Percentiles rank a stretch among this genome's conserved stretches.
These are phyloP conservation scores for Cyberlindnera xylosilytica DNA, from an alignment of 805 yeast genomes.

Conservation along the genomic window DNA sequence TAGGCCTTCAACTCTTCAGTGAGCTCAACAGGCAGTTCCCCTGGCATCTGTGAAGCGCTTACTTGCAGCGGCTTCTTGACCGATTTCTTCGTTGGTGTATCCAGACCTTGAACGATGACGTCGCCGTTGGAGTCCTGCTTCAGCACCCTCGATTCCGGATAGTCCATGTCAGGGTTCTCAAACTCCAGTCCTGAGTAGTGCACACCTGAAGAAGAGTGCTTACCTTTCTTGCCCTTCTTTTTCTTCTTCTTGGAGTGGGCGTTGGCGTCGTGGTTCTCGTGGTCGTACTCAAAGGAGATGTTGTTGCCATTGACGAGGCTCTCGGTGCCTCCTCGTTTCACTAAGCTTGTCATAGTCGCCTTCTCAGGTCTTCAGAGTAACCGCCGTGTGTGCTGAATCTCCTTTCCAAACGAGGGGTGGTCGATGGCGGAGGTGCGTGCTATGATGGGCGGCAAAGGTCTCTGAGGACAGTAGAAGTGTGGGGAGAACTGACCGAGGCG, in stretches of 20 bases:
- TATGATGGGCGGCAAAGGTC: too few relatives aligned
- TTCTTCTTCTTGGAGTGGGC: constrained; percentile 17
- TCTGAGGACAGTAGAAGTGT: too few relatives aligned
- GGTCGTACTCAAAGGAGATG: constrained; percentile 31
- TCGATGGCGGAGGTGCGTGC: too few relatives aligned
- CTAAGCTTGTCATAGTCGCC: too few relatives aligned
- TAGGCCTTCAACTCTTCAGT: constrained; percentile 32
- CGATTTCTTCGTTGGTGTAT: constrained; percentile 19
- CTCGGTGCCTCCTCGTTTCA: background rate
- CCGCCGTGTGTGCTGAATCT: too few relatives aligned
- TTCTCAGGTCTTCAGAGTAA: background rate
- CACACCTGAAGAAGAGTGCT: background rate
- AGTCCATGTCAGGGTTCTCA: constrained; percentile 56
- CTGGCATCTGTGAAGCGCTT: constrained; percentile 30
- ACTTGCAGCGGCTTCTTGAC: constrained; percentile 31
- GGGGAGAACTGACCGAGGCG: too few relatives aligned
- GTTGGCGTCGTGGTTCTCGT: constrained; percentile 4
- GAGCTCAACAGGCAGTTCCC: constrained; percentile 20
- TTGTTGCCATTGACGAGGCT: constrained; percentile 28
- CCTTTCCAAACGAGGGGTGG: too few relatives aligned
- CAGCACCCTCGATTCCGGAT: constrained; percentile 69
- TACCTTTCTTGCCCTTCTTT: constrained; percentile 33
- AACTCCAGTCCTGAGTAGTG: constrained; percentile 30
- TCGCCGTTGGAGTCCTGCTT: constrained; percentile 74
- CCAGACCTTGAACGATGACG: constrained; percentile 58